Conservation (phyloP, 352 stramenopile species). For the Globisporangium yorkense region DNA sequence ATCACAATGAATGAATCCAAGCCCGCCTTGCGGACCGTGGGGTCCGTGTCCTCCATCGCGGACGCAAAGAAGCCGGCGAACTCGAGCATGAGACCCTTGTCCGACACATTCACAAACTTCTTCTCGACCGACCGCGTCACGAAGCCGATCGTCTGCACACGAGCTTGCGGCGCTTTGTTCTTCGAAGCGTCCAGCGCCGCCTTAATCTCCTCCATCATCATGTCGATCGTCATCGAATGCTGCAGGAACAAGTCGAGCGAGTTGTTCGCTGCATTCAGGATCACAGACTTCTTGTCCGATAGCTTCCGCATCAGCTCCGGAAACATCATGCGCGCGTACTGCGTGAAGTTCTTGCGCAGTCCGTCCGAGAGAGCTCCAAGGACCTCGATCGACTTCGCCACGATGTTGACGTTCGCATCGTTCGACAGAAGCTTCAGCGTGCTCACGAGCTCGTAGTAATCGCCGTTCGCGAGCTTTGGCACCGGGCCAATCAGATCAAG, state of each 20-base stretch:
- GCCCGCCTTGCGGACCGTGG: conserved; percentile 71
- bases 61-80: conserved; percentile 58
- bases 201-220: conserved; percentile 86
- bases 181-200: conserved; percentile 58
- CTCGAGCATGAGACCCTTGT: conserved; percentile 58
- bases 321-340: conserved; percentile 72
- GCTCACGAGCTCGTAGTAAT: conserved; percentile 84
- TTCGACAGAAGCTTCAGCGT: conserved; percentile 75
- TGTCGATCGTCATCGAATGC: conserved; percentile 78
- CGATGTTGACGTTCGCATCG: conserved; percentile 87
- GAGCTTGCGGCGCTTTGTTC: conserved; percentile 77
- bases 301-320: conserved; percentile 77
- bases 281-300: conserved; percentile 84
- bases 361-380: conserved; percentile 71
- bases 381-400: conserved; percentile 82
- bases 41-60: conserved; percentile 72
- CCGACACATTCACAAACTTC: conserved; percentile 47
- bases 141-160: conserved; percentile 72
- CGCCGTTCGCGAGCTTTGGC: conserved; percentile 79
- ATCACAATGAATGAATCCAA: conserved; percentile 59
- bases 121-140: conserved; percentile 68
- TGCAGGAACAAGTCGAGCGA: conserved; percentile 75
- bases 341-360: conserved; percentile 74
- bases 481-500: conserved; percentile 74
- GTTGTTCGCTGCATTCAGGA: conserved; percentile 81